Percentiles rank a stretch among this genome's conserved stretches.
These are phyloP conservation scores for Fragilaria crotonensis DNA, from an alignment of 108 stramenopile genomes.

Conservation along the genomic window DNA sequence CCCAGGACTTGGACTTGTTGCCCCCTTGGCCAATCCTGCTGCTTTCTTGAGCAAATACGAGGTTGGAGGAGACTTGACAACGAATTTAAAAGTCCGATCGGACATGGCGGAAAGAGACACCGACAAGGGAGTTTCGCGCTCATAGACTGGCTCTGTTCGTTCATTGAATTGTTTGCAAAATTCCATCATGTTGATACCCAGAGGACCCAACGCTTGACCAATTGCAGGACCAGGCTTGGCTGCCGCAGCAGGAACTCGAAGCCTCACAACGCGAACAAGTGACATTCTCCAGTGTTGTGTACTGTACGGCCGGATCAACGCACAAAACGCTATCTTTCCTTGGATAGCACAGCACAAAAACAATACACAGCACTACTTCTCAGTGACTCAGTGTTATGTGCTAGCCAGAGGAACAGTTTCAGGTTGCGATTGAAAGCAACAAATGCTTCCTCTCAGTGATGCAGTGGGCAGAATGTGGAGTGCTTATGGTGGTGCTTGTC, in stretches of 20 bases:
- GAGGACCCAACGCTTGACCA: constrained; percentile 91
- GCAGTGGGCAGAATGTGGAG: too few species aligned
- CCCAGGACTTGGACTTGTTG: constrained; percentile 39
- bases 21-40: constrained; percentile 74
- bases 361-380: too few species aligned
- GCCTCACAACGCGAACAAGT: constrained; percentile 63
- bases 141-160: constrained; percentile 52
- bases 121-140: constrained; percentile 60
- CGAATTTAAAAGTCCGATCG: constrained; percentile 81
- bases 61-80: constrained; percentile 77
- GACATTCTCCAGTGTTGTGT: too few species aligned
- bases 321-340: too few species aligned
- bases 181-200: constrained; percentile 95
- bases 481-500: too few species aligned
- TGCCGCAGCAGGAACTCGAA: constrained; percentile 61
- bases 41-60: constrained; percentile 71
- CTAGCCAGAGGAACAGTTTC: too few species aligned
- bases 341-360: too few species aligned
- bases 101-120: constrained; percentile 70
- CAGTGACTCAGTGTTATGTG: too few species aligned
- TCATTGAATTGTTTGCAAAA: constrained; percentile 95
- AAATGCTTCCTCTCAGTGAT: too few species aligned
- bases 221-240: constrained; percentile 88
- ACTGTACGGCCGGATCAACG: too few species aligned
- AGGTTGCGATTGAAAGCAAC: too few species aligned